phyloP scores from a whole-genome alignment of 352 stramenopile genomes.

The Pythium myriotylum region DNA sequence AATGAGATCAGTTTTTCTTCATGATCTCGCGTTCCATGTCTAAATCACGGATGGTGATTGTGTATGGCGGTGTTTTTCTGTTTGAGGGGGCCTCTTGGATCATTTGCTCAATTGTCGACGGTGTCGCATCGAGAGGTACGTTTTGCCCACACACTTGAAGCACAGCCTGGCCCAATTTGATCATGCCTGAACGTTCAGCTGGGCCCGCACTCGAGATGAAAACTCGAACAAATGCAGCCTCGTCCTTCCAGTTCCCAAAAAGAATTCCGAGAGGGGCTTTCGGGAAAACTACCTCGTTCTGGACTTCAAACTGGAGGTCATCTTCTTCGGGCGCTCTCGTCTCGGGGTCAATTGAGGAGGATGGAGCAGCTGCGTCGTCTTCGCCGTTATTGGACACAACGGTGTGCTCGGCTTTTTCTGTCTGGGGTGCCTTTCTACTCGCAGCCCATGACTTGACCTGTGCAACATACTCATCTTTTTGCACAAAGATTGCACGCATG shows the following conservation, averaged over 20 bases:
- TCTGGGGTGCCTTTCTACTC: neutral
- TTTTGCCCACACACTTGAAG: conserved; percentile 78
- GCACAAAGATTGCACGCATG: conserved; percentile 62
- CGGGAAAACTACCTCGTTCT: conserved; percentile 66
- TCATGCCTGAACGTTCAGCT: conserved; percentile 66
- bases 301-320: conserved; percentile 19
- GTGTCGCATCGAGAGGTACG: conserved; percentile 57
- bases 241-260: conserved; percentile 83
- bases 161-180: conserved; percentile 64
- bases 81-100: conserved; percentile 42
- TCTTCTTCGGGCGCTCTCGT: neutral
- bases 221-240: conserved; percentile 75
- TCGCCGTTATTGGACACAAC: neutral
- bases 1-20: conserved; percentile 27
- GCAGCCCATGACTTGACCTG: conserved; percentile 28
- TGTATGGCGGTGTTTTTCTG: conserved; percentile 34
- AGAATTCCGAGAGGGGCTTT: conserved; percentile 73
- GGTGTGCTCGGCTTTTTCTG: neutral
- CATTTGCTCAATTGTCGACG: conserved; percentile 66
- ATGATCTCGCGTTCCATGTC: conserved; percentile 83
- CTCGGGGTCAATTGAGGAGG: neutral
- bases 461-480: conserved; percentile 52
- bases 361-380: neutral
- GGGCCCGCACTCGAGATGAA: conserved; percentile 79
- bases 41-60: conserved; percentile 76